These are phyloP conservation scores for Spinacia oleracea DNA, from an alignment of 179 eudicot genomes.

Conservation along the genomic window DNA sequence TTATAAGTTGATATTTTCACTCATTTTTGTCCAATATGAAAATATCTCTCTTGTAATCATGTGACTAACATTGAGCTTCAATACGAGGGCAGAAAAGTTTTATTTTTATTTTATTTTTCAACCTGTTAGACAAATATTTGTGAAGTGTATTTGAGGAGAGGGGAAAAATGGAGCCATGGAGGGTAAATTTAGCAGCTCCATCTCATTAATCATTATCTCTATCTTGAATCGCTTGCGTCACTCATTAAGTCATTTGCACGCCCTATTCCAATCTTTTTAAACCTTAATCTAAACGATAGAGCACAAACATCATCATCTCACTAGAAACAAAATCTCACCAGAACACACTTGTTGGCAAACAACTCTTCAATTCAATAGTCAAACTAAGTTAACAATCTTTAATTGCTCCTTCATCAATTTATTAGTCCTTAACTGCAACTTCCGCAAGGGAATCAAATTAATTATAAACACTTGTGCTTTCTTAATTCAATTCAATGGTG, in stretches of 20 bases:
- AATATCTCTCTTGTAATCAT: too few species aligned
- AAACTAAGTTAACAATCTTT: slow-evolving; percentile 4
- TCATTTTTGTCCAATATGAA: too few species aligned
- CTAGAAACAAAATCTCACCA: slow-evolving; percentile 2
- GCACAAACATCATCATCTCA: not conserved
- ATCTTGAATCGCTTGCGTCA: not conserved
- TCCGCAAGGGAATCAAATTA: not conserved
- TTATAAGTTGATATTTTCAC: too few species aligned
- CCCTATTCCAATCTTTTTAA: not conserved
- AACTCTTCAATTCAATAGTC: not conserved
- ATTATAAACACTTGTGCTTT: slow-evolving; percentile 9
- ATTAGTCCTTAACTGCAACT: not conserved
- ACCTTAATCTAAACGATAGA: not conserved
- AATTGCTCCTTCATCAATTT: not conserved
- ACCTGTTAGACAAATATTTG: too few species aligned
- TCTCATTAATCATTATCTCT: too few species aligned
- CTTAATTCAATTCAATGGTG: slow-evolving; percentile 9
- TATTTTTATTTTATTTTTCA: too few species aligned
- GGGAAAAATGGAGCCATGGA: too few species aligned
- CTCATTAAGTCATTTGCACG: not conserved
- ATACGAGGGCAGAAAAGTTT: too few species aligned
- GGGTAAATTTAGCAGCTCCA: too few species aligned
- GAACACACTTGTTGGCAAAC: slow-evolving; percentile 11
- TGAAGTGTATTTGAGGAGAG: too few species aligned
- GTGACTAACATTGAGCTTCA: too few species aligned